Evolutionary conservation across 768 basidiomycete genomes (phyloP).

Genomic region (Psilocybe cubensis): DNA sequence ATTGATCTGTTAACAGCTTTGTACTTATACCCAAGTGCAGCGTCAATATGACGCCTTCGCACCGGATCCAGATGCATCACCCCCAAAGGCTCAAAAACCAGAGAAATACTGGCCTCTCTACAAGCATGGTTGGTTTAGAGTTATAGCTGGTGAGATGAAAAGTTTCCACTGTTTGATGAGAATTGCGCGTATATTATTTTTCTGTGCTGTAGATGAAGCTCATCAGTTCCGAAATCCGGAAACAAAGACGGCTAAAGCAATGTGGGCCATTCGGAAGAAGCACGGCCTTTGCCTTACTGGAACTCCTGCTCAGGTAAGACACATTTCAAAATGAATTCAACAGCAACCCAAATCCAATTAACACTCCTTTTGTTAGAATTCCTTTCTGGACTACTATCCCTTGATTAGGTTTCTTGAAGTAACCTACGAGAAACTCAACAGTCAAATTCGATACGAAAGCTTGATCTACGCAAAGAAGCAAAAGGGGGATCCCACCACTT

Average conservation of each 20-base stretch:
- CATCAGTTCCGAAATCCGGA: conserved; percentile 11
- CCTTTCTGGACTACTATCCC: conserved; percentile 6
- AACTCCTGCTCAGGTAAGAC: conserved; percentile 7
- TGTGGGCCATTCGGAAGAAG: conserved; percentile 8
- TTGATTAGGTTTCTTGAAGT: conserved; percentile 8
- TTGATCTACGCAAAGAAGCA: conserved; percentile 2
- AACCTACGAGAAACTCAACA: conserved; percentile 2
- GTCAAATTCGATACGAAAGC: neutral
- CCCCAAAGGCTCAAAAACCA: neutral
- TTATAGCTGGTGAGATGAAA: neutral
- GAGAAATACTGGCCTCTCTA: neutral
- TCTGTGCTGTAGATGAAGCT: conserved; percentile 13
- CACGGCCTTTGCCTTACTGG: conserved; percentile 17
- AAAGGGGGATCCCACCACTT: neutral
- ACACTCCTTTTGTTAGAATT: neutral
- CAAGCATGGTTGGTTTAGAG: neutral
- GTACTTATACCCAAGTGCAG: neutral
- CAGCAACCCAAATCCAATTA: neutral
- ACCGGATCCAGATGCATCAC: neutral
- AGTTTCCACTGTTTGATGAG: neutral
- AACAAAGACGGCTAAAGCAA: conserved; percentile 1
- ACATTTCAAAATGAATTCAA: neutral
- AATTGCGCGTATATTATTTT: neutral
- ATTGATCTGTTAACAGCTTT: neutral
- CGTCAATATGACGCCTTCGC: neutral